Base-by-base conservation (phyloP, 164 flowering plant genomes). In the Dillenia suffruticosa region DNA sequence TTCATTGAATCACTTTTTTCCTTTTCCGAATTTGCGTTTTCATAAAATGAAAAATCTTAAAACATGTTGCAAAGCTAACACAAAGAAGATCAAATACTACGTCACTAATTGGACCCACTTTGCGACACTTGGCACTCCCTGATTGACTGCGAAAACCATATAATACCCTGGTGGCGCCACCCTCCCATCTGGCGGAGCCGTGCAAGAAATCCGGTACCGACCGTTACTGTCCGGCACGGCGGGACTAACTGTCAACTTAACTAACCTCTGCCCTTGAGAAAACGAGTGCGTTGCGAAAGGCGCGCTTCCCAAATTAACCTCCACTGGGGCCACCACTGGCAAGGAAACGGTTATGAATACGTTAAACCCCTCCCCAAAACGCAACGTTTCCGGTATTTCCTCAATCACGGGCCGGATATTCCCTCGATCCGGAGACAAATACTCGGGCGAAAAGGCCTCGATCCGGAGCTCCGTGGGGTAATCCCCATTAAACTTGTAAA, bases 101-200 rank as follows among this genome's bases (percentile, higher is more conserved):
- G 73, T 8, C n/a, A 71, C 64, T 44, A 92, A 43, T 50, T 85
- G 92, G 12, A 90, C 76, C 97, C 98, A 93, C 19, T 69, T 67
- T 12, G 95, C 96, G 1, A 86, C 75, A 62, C 98, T 86, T 24
- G 97, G 98, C 61, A 93, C 95, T 9, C 96, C 98, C 58, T 82
- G 87, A 49, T 90, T 89, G 48, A 90, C 95, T 0, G 78, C 96
- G 46, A 87, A 93, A 44, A 75, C 79, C 98, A 93, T 90, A 66
- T 93, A 93, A 58, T 82, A 90, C 45, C 96, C 89, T 2, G 98
- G 96, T 46, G 97, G 98, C 57, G 97, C 97, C 52, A 90, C 85
- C 70, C 55, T 77, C 46, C 80, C 73, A 19, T 65, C 63, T 2
- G 89, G 85, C 12, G 97, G 96, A n/a, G 91, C 94, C 12, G 79